Conservation (phyloP, 1,284 basidiomycete species). For the Bjerkandera adusta region DNA sequence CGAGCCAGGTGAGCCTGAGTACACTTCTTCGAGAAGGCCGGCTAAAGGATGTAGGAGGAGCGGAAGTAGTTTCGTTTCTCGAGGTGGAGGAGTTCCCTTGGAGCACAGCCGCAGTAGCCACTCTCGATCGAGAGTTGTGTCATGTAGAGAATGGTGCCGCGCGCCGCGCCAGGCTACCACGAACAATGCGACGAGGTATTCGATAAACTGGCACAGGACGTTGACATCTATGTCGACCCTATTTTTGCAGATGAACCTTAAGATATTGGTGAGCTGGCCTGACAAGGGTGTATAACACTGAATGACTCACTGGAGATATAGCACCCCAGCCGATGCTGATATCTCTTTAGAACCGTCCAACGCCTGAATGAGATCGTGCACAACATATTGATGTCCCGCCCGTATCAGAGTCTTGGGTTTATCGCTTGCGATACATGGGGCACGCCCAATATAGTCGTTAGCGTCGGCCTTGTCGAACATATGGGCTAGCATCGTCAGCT, state of each 20-base stretch:
- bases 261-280: not conserved
- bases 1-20: no score
- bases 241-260: slow-evolving; percentile 40
- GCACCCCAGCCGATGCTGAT: slow-evolving; percentile 30
- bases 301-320: slow-evolving; percentile 21
- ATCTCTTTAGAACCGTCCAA: slow-evolving; percentile 20
- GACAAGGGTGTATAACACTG: not conserved
- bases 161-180: slow-evolving; percentile 35
- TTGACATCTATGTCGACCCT: slow-evolving; percentile 36
- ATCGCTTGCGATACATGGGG: slow-evolving; percentile 17
- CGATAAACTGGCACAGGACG: slow-evolving; percentile 45
- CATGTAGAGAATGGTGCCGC: slow-evolving; percentile 41
- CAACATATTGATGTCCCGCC: slow-evolving; percentile 25
- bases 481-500: slow-evolving; percentile 20
- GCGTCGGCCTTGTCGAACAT: slow-evolving; percentile 21
- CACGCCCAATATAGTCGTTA: slow-evolving; percentile 17
- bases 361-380: slow-evolving; percentile 35
- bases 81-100: slow-evolving; percentile 3
- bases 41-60: slow-evolving; percentile 24
- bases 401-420: slow-evolving; percentile 6
- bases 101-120: slow-evolving; percentile 35
- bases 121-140: slow-evolving; percentile 44
- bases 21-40: slow-evolving; percentile 32
- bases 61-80: slow-evolving; percentile 15
- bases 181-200: slow-evolving; percentile 38